phyloP scores from a whole-genome alignment of 2,329 filamentous ascomycete genomes.

The Diaporthe vaccinii region DNA sequence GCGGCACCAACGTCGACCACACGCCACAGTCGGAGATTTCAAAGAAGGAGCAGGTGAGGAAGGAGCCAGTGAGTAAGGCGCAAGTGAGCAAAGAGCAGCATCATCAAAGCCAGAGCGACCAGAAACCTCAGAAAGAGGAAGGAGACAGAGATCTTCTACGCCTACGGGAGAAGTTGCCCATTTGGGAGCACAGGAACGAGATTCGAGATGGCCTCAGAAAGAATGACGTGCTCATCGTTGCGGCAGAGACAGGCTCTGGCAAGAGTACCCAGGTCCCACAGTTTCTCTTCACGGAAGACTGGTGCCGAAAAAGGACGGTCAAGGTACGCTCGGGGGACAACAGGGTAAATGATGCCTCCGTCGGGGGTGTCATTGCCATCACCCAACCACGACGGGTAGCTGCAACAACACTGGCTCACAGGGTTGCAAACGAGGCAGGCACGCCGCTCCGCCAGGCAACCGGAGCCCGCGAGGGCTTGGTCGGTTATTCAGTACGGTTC shows the following conservation, averaged over 20 bases:
- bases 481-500: constrained; percentile 96
- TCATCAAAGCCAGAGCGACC: neutral
- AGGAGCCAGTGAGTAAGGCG: neutral
- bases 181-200: constrained; percentile 80
- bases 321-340: constrained; percentile 54
- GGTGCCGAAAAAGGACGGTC: constrained; percentile 77
- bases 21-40: neutral
- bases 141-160: constrained; percentile 45
- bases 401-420: constrained; percentile 88
- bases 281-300: constrained; percentile 82
- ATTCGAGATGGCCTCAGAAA: constrained; percentile 75
- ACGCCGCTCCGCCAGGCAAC: constrained; percentile 62
- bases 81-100: neutral
- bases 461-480: constrained; percentile 62
- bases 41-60: neutral
- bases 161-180: constrained; percentile 79
- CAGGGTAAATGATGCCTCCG: constrained; percentile 59
- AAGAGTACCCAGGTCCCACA: constrained; percentile 98
- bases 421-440: constrained; percentile 84
- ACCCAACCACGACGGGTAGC: constrained; percentile 95
- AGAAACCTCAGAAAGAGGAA: constrained; percentile 29
- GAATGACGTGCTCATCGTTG: constrained; percentile 85
- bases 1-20: neutral
- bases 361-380: constrained; percentile 89
- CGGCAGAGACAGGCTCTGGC: constrained; percentile 95